A percentile compares a stretch with the other conserved stretches of the same genome.
phyloP scores from a whole-genome alignment of 345 rosid genomes.

The Gossypium ekmanianum region DNA sequence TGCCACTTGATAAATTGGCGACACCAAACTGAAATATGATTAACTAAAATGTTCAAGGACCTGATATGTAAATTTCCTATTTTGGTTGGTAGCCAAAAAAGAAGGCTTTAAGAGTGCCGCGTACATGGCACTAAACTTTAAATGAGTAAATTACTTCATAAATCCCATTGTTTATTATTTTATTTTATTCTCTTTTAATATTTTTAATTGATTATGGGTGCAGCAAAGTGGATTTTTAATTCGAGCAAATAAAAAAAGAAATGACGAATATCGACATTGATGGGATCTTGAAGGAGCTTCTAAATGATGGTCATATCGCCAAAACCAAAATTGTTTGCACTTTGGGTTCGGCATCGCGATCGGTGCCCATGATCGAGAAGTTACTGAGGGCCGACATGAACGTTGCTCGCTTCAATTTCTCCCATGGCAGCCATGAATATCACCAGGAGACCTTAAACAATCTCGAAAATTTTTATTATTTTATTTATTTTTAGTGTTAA shows the following conservation, averaged over 20 bases:
- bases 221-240: neutral
- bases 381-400: constrained; percentile 89
- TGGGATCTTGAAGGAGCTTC: constrained; percentile 65
- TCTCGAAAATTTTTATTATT: constrained; percentile 22
- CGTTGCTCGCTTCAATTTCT: constrained; percentile 94
- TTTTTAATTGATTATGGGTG: neutral
- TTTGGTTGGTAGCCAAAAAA: no score
- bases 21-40: no score
- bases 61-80: no score
- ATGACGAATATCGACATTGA: constrained; percentile 87
- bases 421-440: constrained; percentile 91
- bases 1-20: no score
- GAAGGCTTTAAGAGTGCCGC: no score
- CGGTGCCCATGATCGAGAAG: constrained; percentile 82
- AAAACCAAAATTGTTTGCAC: constrained; percentile 91
- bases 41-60: no score
- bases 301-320: constrained; percentile 53
- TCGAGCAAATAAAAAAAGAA: neutral
- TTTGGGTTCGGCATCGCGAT: constrained; percentile 77
- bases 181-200: no score
- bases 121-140: no score
- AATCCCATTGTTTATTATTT: no score
- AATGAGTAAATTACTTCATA: no score
- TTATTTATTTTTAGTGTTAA: no score
- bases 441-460: constrained; percentile 80